Evolutionary conservation across 768 basidiomycete species (phyloP).

Genomic region (Pulveroboletus ravenelii): DNA sequence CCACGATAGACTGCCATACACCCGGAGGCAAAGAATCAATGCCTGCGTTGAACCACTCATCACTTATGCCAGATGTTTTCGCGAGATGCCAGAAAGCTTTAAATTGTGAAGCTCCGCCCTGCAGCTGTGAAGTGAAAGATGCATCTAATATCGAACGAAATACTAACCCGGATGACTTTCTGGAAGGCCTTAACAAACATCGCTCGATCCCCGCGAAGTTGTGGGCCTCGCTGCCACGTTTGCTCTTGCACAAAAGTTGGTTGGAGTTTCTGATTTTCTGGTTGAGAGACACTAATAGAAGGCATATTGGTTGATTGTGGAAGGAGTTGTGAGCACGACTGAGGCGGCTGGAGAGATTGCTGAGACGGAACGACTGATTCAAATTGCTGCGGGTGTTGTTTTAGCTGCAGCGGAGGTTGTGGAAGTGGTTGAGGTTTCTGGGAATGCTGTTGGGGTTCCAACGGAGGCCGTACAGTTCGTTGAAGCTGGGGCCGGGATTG

Average conservation of each 20-base stretch:
- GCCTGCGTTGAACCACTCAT: constrained; percentile 19
- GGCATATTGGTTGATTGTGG: background rate
- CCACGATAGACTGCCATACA: constrained; percentile 8
- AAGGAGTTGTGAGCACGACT: background rate
- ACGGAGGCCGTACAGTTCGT: background rate
- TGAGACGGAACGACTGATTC: background rate
- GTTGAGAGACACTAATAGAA: constrained; percentile 1
- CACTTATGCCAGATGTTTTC: constrained; percentile 12
- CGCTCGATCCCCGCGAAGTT: constrained; percentile 5
- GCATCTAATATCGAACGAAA: background rate
- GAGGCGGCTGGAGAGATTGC: constrained; percentile 1
- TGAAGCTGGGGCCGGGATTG: background rate
- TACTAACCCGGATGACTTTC: constrained; percentile 16
- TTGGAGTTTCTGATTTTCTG: background rate
- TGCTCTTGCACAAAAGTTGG: constrained; percentile 6
- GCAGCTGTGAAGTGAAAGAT: constrained; percentile 1
- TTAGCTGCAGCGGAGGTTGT: background rate
- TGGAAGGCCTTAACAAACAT: constrained; percentile 23
- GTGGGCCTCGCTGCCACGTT: background rate
- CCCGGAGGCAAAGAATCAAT: constrained; percentile 15
- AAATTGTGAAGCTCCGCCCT: constrained; percentile 16
- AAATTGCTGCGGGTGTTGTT: background rate
- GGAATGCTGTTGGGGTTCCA: background rate
- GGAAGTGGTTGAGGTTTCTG: background rate
- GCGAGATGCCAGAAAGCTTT: constrained; percentile 14